These are phyloP conservation scores for Crithidia bombi DNA, from an alignment of 208 protist genomes.

Conservation along the genomic window DNA sequence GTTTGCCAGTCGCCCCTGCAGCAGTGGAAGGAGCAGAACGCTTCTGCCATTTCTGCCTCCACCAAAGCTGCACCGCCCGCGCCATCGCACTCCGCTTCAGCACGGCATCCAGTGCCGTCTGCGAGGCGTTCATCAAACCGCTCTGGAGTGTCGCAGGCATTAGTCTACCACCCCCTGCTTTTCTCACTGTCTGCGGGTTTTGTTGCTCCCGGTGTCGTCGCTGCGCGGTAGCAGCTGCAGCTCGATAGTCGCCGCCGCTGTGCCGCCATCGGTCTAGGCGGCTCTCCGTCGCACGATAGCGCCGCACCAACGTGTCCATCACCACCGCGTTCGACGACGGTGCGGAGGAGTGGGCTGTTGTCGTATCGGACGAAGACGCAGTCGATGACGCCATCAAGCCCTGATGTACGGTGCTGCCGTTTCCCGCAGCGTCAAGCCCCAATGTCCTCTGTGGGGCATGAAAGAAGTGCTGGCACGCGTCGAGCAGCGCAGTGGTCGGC, in stretches of 20 bases:
- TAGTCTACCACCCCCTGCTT: too few relatives aligned
- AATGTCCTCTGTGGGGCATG: too few relatives aligned
- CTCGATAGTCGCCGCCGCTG: not conserved
- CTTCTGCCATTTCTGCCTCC: not conserved
- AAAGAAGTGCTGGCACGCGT: not conserved
- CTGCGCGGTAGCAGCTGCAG: not conserved
- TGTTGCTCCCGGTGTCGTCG: not conserved
- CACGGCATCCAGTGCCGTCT: not conserved
- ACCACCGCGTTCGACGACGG: slow-evolving; percentile 17
- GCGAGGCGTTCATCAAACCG: too few relatives aligned
- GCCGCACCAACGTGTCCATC: slow-evolving; percentile 34
- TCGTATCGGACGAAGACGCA: not conserved
- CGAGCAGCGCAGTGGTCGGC: slow-evolving; percentile 5
- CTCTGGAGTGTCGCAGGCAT: too few relatives aligned
- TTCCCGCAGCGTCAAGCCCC: too few relatives aligned
- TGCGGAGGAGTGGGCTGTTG: not conserved
- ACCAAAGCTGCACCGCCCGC: slow-evolving; percentile 27
- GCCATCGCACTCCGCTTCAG: not conserved
- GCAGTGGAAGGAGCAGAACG: not conserved
- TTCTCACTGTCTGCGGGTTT: too few relatives aligned
- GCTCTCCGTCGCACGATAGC: slow-evolving; percentile 27
- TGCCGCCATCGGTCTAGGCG: slow-evolving; percentile 31
- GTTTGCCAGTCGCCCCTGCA: not conserved
- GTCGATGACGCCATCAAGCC: not conserved
- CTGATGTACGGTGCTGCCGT: not conserved